Base-by-base conservation (phyloP, 805 yeast species). In the Priceomyces medius region DNA sequence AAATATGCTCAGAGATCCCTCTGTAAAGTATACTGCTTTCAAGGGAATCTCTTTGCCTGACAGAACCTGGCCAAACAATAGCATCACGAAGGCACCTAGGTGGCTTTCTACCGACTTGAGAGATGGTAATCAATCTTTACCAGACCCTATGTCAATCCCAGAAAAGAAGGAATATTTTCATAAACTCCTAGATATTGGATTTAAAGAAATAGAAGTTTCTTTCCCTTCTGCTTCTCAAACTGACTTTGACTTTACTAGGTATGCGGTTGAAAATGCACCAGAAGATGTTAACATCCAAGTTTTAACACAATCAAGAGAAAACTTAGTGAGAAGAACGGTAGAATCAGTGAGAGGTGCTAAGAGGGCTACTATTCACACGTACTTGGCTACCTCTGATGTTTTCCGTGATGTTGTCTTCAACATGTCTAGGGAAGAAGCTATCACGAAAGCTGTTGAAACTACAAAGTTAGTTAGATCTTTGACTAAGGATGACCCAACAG, bases 171-270 rank as follows among this genome's bases (percentile, higher is more conserved):
- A 79, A 54, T 83, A 83, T 59, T 84, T 83, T 71, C 81, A 81
- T 53, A 84, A 84, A 62, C 69, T 84, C 50, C 53, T 83, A 7
- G 87, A 83, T 43, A 69, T 84, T 43, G 91, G 91, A 2, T 83
- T 84, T 68, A 84, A 84, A 58, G 91, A 84, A 66, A 84, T 84
- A 53, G 91, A 84, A 63, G 91, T 84, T 35, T 71, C 88, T 2
- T 84, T 84, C 66, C 91, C 91, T 7, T 81, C 88, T 20, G 90
- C 90, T 3, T 83, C 89, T 3, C 90, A 84, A 58, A 82, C 88
- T 5, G 91, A 84, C 65, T 84, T 84, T 55, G 91, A 84, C 63
- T 84, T 84, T 70, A 84, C 91, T 17, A 71, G 89, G 45, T 84
- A 79, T 53, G 90, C 89, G 5, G 88, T 84, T 33, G 87, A 82